These are phyloP conservation scores for Ceratocystis albifundus DNA, from an alignment of 2,329 filamentous ascomycete species.

Conservation along the genomic window DNA sequence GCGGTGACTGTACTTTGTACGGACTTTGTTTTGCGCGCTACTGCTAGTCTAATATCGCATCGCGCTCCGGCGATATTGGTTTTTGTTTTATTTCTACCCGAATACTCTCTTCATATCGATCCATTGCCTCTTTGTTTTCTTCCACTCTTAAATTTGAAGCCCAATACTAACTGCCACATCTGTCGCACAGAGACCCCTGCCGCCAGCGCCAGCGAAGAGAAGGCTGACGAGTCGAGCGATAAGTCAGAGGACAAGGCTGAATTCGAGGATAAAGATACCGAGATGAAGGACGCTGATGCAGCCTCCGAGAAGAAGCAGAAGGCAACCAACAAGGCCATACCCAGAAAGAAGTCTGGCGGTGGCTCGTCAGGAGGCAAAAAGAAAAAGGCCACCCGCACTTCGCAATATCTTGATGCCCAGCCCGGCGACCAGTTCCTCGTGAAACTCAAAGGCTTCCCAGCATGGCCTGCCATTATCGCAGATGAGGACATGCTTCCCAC, in stretches of 20 bases:
- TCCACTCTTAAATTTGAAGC: not conserved
- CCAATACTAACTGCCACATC: not conserved
- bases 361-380: slow-evolving; percentile 64
- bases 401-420: slow-evolving; percentile 65
- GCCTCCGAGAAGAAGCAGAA: slow-evolving; percentile 36
- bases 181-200: slow-evolving; percentile 25
- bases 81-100: not conserved
- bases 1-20: not conserved
- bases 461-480: slow-evolving; percentile 89
- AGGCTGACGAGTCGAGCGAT: slow-evolving; percentile 13
- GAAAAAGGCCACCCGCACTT: slow-evolving; percentile 69
- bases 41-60: not conserved
- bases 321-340: slow-evolving; percentile 27
- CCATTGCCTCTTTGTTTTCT: not conserved
- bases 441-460: slow-evolving; percentile 85
- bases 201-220: slow-evolving; percentile 13
- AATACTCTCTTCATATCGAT: not conserved
- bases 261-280: slow-evolving; percentile 18
- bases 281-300: slow-evolving; percentile 28
- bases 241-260: slow-evolving; percentile 23
- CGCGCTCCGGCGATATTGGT: not conserved
- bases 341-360: slow-evolving; percentile 60
- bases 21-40: not conserved
- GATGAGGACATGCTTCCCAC: slow-evolving; percentile 89
- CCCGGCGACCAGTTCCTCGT: slow-evolving; percentile 88